A percentile compares a stretch with the other conserved stretches of the same genome.
phyloP scores from a whole-genome alignment of 805 yeast genomes.

The Sugiyamaella smithiae region DNA sequence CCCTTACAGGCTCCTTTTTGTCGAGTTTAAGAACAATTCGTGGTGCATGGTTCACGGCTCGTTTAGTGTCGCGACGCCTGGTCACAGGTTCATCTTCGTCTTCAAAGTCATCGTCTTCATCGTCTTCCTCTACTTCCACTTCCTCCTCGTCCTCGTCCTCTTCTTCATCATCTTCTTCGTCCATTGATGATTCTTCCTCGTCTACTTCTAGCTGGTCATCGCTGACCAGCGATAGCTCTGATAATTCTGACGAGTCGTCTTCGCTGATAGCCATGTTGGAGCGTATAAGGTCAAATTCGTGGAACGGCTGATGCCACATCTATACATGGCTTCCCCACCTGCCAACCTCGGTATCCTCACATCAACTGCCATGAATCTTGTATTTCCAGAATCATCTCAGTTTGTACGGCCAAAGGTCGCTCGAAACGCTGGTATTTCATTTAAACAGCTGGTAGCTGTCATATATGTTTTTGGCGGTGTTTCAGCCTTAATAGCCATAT shows the following conservation, averaged over 20 bases:
- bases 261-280: constrained; percentile 5
- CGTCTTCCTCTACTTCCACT: constrained; percentile 24
- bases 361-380: constrained; percentile 20
- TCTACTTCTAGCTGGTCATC: constrained; percentile 1
- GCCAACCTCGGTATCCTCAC: background rate
- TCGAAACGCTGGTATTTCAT: constrained; percentile 17
- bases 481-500: constrained; percentile 27
- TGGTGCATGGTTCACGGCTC: background rate
- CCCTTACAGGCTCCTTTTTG: constrained; percentile 1
- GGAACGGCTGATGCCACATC: background rate
- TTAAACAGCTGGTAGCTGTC: constrained; percentile 29
- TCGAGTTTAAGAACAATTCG: constrained; percentile 9
- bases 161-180: constrained; percentile 20
- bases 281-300: background rate
- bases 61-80: background rate
- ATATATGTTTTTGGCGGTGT: constrained; percentile 35
- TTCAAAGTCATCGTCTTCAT: constrained; percentile 14
- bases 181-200: no score
- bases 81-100: constrained; percentile 14
- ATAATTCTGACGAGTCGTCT: constrained; percentile 19
- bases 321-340: background rate
- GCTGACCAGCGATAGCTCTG: constrained; percentile 14
- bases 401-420: constrained; percentile 17
- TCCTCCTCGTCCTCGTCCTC: constrained; percentile 22
- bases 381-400: constrained; percentile 31